Evolutionary conservation across 169 alveolate genomes (phyloP).

Genomic region (Plasmodium gallinaceum): DNA sequence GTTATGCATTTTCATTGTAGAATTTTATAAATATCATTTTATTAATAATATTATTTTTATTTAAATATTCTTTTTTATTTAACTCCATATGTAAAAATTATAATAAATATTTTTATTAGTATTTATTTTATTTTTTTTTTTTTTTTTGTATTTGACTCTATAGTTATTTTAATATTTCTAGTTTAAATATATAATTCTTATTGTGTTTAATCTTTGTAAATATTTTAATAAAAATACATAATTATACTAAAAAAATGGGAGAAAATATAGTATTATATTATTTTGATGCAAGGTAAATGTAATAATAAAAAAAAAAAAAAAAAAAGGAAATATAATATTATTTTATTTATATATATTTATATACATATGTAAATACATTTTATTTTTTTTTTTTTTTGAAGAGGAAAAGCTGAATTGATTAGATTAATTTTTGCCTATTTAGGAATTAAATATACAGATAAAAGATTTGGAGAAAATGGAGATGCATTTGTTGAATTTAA

Average conservation of each 20-base stretch:
- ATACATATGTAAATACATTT: background rate
- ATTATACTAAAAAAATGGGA: slow-evolving; percentile 31
- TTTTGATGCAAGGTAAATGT: slow-evolving; percentile 68
- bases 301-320: slow-evolving; percentile 12
- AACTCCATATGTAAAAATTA: background rate
- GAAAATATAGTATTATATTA: slow-evolving; percentile 45
- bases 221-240: background rate
- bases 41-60: too few species aligned
- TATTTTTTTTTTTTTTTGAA: slow-evolving; percentile 8
- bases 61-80: too few species aligned
- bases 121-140: background rate
- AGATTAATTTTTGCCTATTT: slow-evolving; percentile 63
- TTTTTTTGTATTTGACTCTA: background rate
- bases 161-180: too few species aligned
- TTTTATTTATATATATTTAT: background rate
- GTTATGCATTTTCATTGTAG: too few species aligned
- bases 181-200: background rate
- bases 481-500: slow-evolving; percentile 70
- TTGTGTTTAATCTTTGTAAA: background rate
- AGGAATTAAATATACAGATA: slow-evolving; percentile 47
- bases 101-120: background rate
- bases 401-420: slow-evolving; percentile 66
- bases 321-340: background rate
- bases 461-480: slow-evolving; percentile 64
- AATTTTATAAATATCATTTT: too few species aligned